Percentiles rank a stretch among this genome's conserved stretches.
Conservation (phyloP, 148 eudicot species). For the Salicornia ramosissima region DNA sequence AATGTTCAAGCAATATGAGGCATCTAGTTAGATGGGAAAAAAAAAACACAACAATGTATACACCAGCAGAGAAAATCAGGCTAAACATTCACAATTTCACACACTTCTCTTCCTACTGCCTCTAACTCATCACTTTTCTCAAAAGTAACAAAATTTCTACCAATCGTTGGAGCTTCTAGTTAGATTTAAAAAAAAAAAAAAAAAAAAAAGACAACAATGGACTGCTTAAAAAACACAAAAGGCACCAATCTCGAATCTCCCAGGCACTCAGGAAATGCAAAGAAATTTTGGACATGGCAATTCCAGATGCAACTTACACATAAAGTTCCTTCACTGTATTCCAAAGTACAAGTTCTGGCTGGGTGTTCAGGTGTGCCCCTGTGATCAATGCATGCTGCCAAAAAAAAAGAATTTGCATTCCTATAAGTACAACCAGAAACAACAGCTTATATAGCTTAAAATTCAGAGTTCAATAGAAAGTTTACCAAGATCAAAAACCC, state of each 20-base stretch:
- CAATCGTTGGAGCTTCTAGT: background rate
- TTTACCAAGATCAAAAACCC: constrained; percentile 93
- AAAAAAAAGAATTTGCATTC: constrained; percentile 20
- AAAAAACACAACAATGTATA: too few species aligned
- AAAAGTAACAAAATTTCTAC: background rate
- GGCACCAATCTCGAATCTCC: background rate
- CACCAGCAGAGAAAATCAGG: too few species aligned
- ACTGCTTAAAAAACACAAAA: background rate
- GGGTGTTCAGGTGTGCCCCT: constrained; percentile 93
- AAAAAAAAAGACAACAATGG: too few species aligned
- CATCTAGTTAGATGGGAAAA: too few species aligned
- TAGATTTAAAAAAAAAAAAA: too few species aligned
- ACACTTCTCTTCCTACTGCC: background rate
- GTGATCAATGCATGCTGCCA: constrained; percentile 98
- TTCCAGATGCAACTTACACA: constrained; percentile 50
- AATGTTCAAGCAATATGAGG: too few species aligned
- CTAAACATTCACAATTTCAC: background rate
- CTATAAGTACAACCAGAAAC: constrained; percentile 2
- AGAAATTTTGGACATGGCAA: background rate
- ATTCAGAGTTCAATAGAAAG: background rate
- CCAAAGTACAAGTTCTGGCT: constrained; percentile 97
- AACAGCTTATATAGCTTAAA: background rate
- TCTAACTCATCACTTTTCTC: background rate
- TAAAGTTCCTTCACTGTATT: constrained; percentile 59
- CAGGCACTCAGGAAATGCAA: background rate